These are phyloP conservation scores for Aphelidium insulamus DNA, from an alignment of 371 early-diverging fungal genomes.

Conservation along the genomic window DNA sequence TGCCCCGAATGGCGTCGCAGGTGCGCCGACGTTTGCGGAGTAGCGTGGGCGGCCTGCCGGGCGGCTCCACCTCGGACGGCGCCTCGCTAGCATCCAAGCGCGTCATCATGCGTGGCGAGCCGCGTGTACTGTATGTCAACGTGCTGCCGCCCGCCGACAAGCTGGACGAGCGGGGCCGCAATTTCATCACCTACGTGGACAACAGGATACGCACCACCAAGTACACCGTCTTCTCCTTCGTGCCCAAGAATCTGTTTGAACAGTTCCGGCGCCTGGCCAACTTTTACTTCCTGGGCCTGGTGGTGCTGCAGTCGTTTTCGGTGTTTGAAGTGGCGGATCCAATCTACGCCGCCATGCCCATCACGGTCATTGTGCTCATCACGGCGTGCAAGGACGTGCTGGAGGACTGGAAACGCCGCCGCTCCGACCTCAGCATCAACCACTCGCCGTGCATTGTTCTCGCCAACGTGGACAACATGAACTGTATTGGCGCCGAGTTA, in stretches of 20 bases:
- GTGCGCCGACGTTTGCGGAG: too few species aligned
- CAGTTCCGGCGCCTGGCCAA: constrained; percentile 84
- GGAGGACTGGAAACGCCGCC: constrained; percentile 79
- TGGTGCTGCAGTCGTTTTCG: constrained; percentile 53
- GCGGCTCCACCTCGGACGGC: too few species aligned
- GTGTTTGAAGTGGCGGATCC: constrained; percentile 49
- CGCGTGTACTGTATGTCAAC: constrained; percentile 16
- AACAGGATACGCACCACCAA: constrained; percentile 61
- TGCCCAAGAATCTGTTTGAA: constrained; percentile 76
- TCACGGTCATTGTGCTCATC: constrained; percentile 49
- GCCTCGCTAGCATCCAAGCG: too few species aligned
- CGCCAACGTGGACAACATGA: too few species aligned
- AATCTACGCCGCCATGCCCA: constrained; percentile 57
- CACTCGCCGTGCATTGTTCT: too few species aligned
- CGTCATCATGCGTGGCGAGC: too few species aligned
- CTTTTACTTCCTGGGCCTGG: constrained; percentile 67
- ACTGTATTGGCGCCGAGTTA: too few species aligned
- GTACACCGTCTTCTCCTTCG: constrained; percentile 59
- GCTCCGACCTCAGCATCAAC: constrained; percentile 35
- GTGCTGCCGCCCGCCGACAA: constrained; percentile 9
- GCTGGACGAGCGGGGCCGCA: constrained; percentile 9
- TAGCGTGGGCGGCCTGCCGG: too few species aligned
- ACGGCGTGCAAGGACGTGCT: constrained; percentile 82
- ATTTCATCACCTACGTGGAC: constrained; percentile 13
- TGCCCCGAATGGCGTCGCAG: too few species aligned